Conservation (phyloP, 108 stramenopile genomes). For the Cyclotella cryptica region DNA sequence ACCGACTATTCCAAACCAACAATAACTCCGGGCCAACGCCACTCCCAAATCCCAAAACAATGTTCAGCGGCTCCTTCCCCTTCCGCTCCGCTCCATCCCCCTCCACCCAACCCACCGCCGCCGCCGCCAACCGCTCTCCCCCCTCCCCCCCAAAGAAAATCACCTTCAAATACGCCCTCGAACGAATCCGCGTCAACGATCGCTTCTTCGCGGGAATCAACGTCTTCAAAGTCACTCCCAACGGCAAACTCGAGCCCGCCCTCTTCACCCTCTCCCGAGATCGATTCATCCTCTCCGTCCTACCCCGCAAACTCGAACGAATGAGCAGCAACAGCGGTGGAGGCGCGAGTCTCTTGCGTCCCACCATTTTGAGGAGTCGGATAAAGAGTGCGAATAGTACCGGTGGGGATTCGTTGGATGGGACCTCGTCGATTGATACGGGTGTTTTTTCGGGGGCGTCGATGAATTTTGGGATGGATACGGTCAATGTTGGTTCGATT, state of each 20-base stretch:
- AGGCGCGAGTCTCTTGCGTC: slow-evolving; percentile 26
- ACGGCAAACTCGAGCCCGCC: slow-evolving; percentile 67
- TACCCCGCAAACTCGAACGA: slow-evolving; percentile 42
- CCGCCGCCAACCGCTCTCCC: neutral
- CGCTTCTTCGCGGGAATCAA: slow-evolving; percentile 62
- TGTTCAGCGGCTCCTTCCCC: neutral
- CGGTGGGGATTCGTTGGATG: slow-evolving; percentile 43
- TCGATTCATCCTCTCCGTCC: slow-evolving; percentile 76
- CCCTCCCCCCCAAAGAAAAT: slow-evolving; percentile 10
- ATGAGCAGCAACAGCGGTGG: slow-evolving; percentile 8
- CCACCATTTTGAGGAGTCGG: slow-evolving; percentile 35
- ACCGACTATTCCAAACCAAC: too few relatives aligned
- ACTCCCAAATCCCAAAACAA: neutral
- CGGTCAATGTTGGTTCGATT: slow-evolving; percentile 82
- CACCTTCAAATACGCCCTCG: slow-evolving; percentile 69
- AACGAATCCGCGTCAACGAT: slow-evolving; percentile 58
- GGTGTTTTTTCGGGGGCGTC: neutral
- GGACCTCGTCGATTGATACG: slow-evolving; percentile 4
- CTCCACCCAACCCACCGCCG: neutral
- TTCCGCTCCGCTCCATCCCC: neutral
- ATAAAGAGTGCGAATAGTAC: slow-evolving; percentile 15
- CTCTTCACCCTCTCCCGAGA: slow-evolving; percentile 62
- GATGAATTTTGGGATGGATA: slow-evolving; percentile 5
- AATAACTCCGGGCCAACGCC: too few relatives aligned
- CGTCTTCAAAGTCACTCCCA: slow-evolving; percentile 64